Evolutionary conservation across 768 basidiomycete species (phyloP).

Genomic region (Pilatotrama ljubarskyi): DNA sequence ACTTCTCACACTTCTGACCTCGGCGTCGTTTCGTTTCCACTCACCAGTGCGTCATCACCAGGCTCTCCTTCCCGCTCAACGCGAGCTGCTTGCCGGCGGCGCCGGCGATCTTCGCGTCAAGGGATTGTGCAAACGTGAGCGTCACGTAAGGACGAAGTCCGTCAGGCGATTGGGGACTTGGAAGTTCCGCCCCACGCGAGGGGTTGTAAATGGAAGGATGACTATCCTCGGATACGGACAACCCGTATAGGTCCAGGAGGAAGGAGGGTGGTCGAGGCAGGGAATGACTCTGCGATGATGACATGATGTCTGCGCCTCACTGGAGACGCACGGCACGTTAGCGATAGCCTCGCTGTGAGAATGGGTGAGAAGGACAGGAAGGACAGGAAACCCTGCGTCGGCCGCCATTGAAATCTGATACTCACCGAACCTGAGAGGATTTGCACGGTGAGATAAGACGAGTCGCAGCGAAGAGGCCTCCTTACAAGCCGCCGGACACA

Average conservation of each 20-base stretch:
- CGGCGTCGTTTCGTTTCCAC: constrained; percentile 17
- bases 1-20: background rate
- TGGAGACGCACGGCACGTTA: background rate
- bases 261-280: constrained; percentile 7
- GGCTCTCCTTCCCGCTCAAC: constrained; percentile 83
- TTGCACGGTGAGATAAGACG: too few species aligned
- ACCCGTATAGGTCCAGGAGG: constrained; percentile 16
- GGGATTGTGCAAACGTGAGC: constrained; percentile 81
- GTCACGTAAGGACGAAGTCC: constrained; percentile 60
- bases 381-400: too few species aligned
- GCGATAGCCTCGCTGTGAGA: background rate
- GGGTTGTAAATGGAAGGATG: constrained; percentile 21
- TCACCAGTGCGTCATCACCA: constrained; percentile 94
- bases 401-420: too few species aligned
- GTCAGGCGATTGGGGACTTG: constrained; percentile 16
- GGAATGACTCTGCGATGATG: background rate
- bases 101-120: constrained; percentile 89
- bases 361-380: too few species aligned
- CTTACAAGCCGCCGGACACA: too few species aligned
- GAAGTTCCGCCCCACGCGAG: constrained; percentile 2
- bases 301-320: too few species aligned
- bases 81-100: constrained; percentile 68
- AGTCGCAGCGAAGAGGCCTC: too few species aligned
- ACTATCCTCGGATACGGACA: background rate
- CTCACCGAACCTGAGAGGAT: too few species aligned